Percentiles rank a stretch among this genome's conserved stretches.
These are phyloP conservation scores for Hygrophoropsis aurantiaca DNA, from an alignment of 768 basidiomycete species.

Conservation along the genomic window DNA sequence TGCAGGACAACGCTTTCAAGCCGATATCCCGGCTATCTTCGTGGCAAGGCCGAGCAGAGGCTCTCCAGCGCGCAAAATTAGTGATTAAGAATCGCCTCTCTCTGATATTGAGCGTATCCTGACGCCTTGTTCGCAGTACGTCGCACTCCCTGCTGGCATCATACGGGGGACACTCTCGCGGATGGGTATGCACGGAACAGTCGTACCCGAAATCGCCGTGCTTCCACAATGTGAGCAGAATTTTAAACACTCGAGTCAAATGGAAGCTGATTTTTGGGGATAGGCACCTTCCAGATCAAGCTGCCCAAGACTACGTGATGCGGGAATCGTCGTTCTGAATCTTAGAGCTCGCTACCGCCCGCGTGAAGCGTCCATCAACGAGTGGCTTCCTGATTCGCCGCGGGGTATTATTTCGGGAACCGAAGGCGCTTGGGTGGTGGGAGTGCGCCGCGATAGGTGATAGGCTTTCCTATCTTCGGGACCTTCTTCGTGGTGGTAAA, in stretches of 20 bases:
- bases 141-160: conserved; percentile 79
- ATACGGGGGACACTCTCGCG: conserved; percentile 80
- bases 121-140: conserved; percentile 50
- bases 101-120: too few species aligned
- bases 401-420: too few species aligned
- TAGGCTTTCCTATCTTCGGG: too few species aligned
- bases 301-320: conserved; percentile 58
- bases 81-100: conserved; percentile 36
- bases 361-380: too few species aligned
- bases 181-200: conserved; percentile 73
- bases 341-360: too few species aligned
- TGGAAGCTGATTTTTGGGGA: too few species aligned
- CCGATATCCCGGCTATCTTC: conserved; percentile 81
- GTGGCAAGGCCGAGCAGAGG: conserved; percentile 73
- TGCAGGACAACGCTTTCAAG: conserved; percentile 90
- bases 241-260: too few species aligned
- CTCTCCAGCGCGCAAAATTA: conserved; percentile 66
- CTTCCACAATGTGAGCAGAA: conserved; percentile 85
- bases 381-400: too few species aligned
- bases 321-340: too few species aligned
- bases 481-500: too few species aligned
- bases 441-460: too few species aligned
- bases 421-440: too few species aligned
- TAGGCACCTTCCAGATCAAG: conserved; percentile 85
- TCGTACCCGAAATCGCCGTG: conserved; percentile 74